phyloP scores from a whole-genome alignment of 2,329 filamentous ascomycete genomes.

The Pseudodiploospora longispora region DNA sequence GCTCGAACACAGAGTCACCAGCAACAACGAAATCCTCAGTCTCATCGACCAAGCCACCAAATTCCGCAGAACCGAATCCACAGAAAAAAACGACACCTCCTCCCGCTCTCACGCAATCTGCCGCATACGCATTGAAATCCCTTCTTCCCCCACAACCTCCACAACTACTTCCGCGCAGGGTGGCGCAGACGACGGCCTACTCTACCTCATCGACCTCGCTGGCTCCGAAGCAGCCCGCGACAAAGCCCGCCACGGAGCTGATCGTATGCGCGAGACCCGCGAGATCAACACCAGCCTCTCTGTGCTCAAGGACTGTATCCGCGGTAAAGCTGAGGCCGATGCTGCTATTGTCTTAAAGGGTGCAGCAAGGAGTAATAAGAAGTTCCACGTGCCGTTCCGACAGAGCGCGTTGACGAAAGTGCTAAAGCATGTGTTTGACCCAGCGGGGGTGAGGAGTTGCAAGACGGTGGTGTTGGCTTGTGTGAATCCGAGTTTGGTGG shows the following conservation, averaged over 20 bases:
- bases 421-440: constrained; percentile 42
- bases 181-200: constrained; percentile 28
- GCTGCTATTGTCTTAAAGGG: constrained; percentile 4
- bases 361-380: constrained; percentile 16
- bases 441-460: constrained; percentile 26
- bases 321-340: constrained; percentile 32
- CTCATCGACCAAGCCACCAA: constrained; percentile 29
- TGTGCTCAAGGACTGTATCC: constrained; percentile 44
- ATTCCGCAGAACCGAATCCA: constrained; percentile 34
- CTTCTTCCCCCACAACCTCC: neutral
- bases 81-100: constrained; percentile 37
- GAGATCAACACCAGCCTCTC: constrained; percentile 43
- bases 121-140: constrained; percentile 34
- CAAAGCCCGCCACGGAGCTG: constrained; percentile 27
- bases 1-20: constrained; percentile 26
- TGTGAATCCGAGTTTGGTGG: constrained; percentile 37
- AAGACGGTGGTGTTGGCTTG: constrained; percentile 39
- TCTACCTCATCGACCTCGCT: constrained; percentile 41
- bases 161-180: constrained; percentile 2
- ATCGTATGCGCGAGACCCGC: constrained; percentile 37
- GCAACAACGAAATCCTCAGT: constrained; percentile 19
- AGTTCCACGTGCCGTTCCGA: constrained; percentile 35
- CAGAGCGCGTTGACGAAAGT: constrained; percentile 39
- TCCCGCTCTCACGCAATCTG: constrained; percentile 42
- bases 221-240: constrained; percentile 42